These are phyloP conservation scores for Monosporascus sp. DNA, from an alignment of 2,329 filamentous ascomycete genomes.

Conservation along the genomic window DNA sequence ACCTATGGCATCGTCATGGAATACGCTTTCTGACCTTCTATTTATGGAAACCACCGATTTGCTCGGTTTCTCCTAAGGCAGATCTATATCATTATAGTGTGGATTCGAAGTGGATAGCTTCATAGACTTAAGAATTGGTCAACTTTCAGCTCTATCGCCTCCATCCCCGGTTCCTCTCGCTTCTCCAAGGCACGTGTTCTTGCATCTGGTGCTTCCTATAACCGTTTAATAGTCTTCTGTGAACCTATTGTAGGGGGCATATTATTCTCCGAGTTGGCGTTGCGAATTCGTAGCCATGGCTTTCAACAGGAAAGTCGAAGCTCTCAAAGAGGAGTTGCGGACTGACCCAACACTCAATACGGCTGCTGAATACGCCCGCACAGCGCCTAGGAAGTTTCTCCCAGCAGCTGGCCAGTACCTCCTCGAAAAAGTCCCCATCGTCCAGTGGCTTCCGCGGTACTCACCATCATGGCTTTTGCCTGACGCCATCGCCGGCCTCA, in stretches of 20 bases:
- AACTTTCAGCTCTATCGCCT: too few relatives aligned
- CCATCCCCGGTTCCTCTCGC: too few relatives aligned
- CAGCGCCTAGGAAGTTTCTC: constrained; percentile 37
- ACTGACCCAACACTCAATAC: constrained; percentile 34
- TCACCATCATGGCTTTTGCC: constrained; percentile 55
- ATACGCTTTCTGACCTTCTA: constrained; percentile 12
- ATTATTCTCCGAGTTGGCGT: too few relatives aligned
- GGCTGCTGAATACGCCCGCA: constrained; percentile 23
- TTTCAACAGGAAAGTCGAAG: constrained; percentile 10
- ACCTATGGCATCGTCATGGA: background rate
- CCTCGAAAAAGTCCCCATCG: constrained; percentile 55
- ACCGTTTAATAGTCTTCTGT: too few relatives aligned
- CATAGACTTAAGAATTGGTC: too few relatives aligned
- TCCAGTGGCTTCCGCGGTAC: constrained; percentile 60
- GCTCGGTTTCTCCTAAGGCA: background rate
- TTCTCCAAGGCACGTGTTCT: too few relatives aligned
- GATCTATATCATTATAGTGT: background rate
- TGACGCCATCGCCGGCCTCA: constrained; percentile 57
- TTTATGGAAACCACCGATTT: constrained; percentile 9
- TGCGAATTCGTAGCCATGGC: background rate
- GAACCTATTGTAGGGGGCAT: too few relatives aligned
- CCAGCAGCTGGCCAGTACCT: constrained; percentile 50
- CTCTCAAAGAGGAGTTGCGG: constrained; percentile 26
- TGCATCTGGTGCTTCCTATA: too few relatives aligned
- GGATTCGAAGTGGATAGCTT: background rate